Evolutionary conservation across 306 rosid species (phyloP).

Genomic region (Psophocarpus tetragonolobus): DNA sequence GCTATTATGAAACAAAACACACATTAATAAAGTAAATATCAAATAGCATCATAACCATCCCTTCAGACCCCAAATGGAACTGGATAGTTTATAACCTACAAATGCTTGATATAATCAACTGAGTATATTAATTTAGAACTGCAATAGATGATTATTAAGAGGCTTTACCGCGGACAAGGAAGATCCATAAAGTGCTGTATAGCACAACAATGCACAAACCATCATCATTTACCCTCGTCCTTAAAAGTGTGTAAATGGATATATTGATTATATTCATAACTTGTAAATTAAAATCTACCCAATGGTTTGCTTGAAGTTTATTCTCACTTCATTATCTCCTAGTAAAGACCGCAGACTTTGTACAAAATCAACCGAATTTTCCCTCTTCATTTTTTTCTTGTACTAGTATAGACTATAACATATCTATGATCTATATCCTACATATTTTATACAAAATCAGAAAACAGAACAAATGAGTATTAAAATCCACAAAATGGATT

Average conservation of each 20-base stretch:
- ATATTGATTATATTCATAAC: neutral
- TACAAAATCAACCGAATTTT: neutral
- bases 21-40: neutral
- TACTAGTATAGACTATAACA: neutral
- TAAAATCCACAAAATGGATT: neutral
- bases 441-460: neutral
- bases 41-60: neutral
- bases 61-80: slow-evolving; percentile 10
- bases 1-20: slow-evolving; percentile 12
- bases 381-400: neutral
- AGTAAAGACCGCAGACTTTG: slow-evolving; percentile 1
- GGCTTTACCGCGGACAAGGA: neutral
- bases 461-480: slow-evolving; percentile 2
- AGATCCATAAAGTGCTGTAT: neutral
- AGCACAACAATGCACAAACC: neutral
- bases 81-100: neutral
- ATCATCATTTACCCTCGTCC: neutral
- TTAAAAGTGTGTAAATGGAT: neutral
- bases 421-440: neutral
- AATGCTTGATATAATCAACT: neutral
- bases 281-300: neutral
- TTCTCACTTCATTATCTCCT: neutral
- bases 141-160: neutral
- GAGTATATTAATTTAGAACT: neutral
- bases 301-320: neutral